phyloP scores from a whole-genome alignment of 1,139 yeast species.

The Geotrichum klebahnii region DNA sequence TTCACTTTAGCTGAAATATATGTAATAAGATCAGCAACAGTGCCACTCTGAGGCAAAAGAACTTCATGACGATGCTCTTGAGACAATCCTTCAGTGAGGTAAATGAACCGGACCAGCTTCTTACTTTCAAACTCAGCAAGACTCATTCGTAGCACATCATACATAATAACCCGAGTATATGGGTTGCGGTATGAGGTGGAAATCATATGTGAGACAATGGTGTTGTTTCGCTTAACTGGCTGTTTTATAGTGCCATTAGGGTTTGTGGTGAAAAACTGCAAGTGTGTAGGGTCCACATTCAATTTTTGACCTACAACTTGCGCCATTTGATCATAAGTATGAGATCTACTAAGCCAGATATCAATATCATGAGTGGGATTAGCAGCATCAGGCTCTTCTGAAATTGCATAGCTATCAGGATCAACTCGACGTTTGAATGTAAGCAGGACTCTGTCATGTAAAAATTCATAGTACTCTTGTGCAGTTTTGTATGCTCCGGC shows the following conservation, averaged over 20 bases:
- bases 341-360: slow-evolving; percentile 65
- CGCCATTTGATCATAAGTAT: slow-evolving; percentile 58
- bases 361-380: slow-evolving; percentile 44
- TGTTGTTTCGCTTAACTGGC: slow-evolving; percentile 31
- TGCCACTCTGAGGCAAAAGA: slow-evolving; percentile 54
- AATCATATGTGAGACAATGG: slow-evolving; percentile 43
- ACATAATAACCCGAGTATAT: slow-evolving; percentile 38
- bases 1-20: slow-evolving; percentile 55
- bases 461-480: slow-evolving; percentile 56
- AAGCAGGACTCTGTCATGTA: slow-evolving; percentile 65
- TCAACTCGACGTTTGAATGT: slow-evolving; percentile 49
- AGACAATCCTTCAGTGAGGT: slow-evolving; percentile 38
- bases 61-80: slow-evolving; percentile 63
- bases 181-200: slow-evolving; percentile 42
- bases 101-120: slow-evolving; percentile 51
- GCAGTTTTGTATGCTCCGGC: slow-evolving; percentile 37
- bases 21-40: slow-evolving; percentile 54
- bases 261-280: slow-evolving; percentile 52
- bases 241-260: slow-evolving; percentile 41
- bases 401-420: slow-evolving; percentile 21
- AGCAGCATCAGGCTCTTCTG: slow-evolving; percentile 34
- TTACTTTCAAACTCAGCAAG: slow-evolving; percentile 73
- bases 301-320: slow-evolving; percentile 53
- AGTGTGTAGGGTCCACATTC: slow-evolving; percentile 54
- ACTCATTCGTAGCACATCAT: slow-evolving; percentile 72